A percentile compares a stretch with the other conserved stretches of the same genome.
These are phyloP conservation scores for Filobasidium floriforme DNA, from an alignment of 768 basidiomycete genomes.

Conservation along the genomic window DNA sequence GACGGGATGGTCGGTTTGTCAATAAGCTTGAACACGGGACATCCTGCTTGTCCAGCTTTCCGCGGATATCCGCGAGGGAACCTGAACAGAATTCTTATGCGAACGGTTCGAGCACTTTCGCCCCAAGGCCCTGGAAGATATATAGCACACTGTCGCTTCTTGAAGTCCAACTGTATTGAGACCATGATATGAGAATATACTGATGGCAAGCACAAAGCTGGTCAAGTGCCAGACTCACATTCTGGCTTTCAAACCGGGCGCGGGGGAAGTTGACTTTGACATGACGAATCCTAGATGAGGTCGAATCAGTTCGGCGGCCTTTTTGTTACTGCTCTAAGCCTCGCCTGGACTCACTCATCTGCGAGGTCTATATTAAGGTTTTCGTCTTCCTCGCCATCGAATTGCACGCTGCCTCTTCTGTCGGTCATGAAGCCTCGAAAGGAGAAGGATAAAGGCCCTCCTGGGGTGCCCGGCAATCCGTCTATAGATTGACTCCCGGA, in stretches of 20 bases:
- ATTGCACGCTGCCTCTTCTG: slow-evolving; percentile 8
- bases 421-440: slow-evolving; percentile 4
- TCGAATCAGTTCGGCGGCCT: neutral
- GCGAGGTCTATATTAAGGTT: slow-evolving; percentile 14
- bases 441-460: slow-evolving; percentile 7
- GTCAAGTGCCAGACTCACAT: slow-evolving; percentile 12
- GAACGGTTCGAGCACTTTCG: slow-evolving; percentile 65
- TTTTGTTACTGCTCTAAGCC: no score
- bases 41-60: slow-evolving; percentile 50
- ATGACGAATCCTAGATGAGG: slow-evolving; percentile 32
- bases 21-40: slow-evolving; percentile 74
- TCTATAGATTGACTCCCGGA: slow-evolving; percentile 14
- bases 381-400: slow-evolving; percentile 14
- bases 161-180: slow-evolving; percentile 47
- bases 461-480: neutral
- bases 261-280: slow-evolving; percentile 66
- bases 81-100: slow-evolving; percentile 78
- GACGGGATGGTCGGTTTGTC: slow-evolving; percentile 70
- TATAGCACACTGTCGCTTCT: slow-evolving; percentile 66
- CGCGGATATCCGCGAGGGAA: slow-evolving; percentile 70
- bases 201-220: neutral
- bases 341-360: slow-evolving; percentile 18
- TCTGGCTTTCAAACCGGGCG: slow-evolving; percentile 77
- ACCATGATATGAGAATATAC: neutral
- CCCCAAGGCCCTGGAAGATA: slow-evolving; percentile 88